Evolutionary conservation across 306 rosid genomes (phyloP), one percentile per base, ranked within the genome.

Genomic region (Cicer arietinum): DNA sequence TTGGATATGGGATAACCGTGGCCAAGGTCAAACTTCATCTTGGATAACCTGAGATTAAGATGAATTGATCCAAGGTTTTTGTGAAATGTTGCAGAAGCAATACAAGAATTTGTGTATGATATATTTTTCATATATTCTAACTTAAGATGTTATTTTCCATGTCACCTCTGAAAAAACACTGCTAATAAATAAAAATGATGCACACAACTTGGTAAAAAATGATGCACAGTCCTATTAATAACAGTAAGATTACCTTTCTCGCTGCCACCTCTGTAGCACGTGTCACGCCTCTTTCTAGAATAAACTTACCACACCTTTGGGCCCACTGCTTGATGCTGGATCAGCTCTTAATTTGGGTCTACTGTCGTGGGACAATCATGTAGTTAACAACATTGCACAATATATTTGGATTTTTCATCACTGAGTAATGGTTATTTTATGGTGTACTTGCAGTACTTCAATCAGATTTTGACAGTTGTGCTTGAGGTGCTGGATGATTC

Each of bases 401-500:
- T 52, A 47, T 22, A 40, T 63, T 57, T 74, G 62, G 53, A 18
- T 42, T 58, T 65, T 22, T 76, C 20, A n/a, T 20, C 79, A 22
- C 6, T 52, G 13, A 57, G 59, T 80, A 77, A 71, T 82, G 67
- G 52, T 72, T 30, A 53, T 88, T 76, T 75, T 56, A 76, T 80
- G 80, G 14, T 82, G 39, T 63, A 44, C 85, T 73, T 91, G 93
- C 97, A 95, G 99, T 95, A 95, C 88, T 95, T 95, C 85, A 95
- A 95, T 83, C 99, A 95, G 84, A 95, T 95, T 73, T 85, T 95
- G 87, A 95, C 99, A 1, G 96, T 73, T 73, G 88, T 90, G 77
- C 98, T 95, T 75, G 99, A 95, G 88, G 96, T 92, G 52, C 80
- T 90, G 88, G 99, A 95, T 80, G 97, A 95, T 86, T 85, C 88